These are phyloP conservation scores for Pichia paraexigua DNA, from an alignment of 805 yeast genomes.

Conservation along the genomic window DNA sequence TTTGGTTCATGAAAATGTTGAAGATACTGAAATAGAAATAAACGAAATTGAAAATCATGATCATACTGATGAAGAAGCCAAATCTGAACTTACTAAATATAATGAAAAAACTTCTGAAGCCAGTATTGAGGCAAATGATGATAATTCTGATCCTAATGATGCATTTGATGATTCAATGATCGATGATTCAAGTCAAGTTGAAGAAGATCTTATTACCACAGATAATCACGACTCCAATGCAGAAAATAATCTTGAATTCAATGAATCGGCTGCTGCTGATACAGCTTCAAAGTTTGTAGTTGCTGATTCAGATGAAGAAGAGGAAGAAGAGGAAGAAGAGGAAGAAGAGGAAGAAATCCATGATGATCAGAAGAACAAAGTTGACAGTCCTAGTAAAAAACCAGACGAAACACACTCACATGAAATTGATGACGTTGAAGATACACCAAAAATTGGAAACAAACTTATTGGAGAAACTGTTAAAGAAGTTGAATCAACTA, in stretches of 20 bases:
- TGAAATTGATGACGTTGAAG: not conserved
- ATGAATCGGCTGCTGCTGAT: not conserved
- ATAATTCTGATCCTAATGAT: slow-evolving; percentile 1
- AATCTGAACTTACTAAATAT: not conserved
- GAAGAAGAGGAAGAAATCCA: not conserved
- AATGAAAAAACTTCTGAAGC: not conserved
- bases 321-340: not conserved
- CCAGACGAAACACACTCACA: not conserved
- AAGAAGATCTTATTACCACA: not conserved
- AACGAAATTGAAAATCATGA: not conserved
- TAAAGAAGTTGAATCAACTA: too few relatives aligned
- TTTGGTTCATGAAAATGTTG: not conserved
- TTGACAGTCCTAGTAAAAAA: not conserved
- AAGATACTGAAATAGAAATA: not conserved
- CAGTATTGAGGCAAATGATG: not conserved
- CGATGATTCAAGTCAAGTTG: not conserved
- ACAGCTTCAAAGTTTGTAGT: not conserved
- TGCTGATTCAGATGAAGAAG: not conserved
- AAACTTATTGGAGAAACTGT: too few relatives aligned
- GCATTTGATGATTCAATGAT: not conserved
- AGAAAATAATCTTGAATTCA: not conserved
- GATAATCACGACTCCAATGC: too few relatives aligned
- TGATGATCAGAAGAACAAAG: not conserved
- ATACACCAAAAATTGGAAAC: too few relatives aligned
- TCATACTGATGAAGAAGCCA: not conserved